A percentile compares a stretch with the other conserved stretches of the same genome.
These are phyloP conservation scores for Camellia lanceoleosa DNA, from an alignment of 148 eudicot species.

Conservation along the genomic window DNA sequence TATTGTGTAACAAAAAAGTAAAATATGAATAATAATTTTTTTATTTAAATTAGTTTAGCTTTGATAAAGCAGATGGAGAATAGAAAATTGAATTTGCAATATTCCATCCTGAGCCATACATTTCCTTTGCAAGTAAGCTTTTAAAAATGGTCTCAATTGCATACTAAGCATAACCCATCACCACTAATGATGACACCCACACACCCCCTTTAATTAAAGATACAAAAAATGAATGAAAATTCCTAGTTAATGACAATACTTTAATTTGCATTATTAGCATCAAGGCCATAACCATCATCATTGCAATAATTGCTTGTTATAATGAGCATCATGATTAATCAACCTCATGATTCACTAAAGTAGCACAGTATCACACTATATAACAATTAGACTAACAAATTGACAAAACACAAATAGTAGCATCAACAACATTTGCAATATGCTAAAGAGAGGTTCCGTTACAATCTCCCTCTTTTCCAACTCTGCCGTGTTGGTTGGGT, in stretches of 20 bases:
- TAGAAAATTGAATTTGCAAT: too few relatives aligned
- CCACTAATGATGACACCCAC: constrained; percentile 35
- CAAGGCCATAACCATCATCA: constrained; percentile 17
- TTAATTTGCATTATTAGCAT: not conserved
- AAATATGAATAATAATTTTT: too few relatives aligned
- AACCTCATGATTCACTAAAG: constrained; percentile 15
- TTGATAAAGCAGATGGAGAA: too few relatives aligned
- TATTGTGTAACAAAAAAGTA: too few relatives aligned
- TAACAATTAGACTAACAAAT: not conserved
- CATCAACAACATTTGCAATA: constrained; percentile 1
- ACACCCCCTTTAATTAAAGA: constrained; percentile 8
- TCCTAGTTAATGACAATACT: not conserved
- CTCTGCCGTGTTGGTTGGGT: constrained; percentile 43
- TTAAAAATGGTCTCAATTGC: not conserved
- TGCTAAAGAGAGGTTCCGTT: constrained; percentile 28
- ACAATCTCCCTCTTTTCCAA: constrained; percentile 33
- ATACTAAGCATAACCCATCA: not conserved
- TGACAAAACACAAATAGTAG: not conserved
- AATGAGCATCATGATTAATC: constrained; percentile 38
- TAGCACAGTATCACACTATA: constrained; percentile 6
- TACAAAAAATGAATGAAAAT: constrained; percentile 6
- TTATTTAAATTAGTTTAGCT: too few relatives aligned
- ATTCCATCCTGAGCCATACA: not conserved
- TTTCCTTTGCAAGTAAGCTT: not conserved
- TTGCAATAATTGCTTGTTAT: constrained; percentile 27